These are phyloP conservation scores for Cucumis hystrix DNA, from an alignment of 306 rosid genomes.

Conservation along the genomic window DNA sequence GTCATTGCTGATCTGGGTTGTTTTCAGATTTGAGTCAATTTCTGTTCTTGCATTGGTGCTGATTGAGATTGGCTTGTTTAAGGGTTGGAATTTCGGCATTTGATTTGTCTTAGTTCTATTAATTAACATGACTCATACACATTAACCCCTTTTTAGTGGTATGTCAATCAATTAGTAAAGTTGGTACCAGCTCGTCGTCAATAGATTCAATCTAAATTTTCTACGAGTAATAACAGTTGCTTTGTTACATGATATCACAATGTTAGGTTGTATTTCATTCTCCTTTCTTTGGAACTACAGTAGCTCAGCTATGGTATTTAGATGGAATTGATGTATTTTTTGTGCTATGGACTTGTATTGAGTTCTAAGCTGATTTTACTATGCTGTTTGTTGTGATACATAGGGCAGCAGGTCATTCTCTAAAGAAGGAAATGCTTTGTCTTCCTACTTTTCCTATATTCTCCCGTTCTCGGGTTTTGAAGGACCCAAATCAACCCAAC, in stretches of 20 bases:
- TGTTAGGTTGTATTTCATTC: neutral
- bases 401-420: slow-evolving; percentile 39
- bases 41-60: neutral
- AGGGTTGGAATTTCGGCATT: neutral
- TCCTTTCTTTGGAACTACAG: neutral
- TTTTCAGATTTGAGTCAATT: neutral
- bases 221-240: neutral
- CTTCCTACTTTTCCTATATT: slow-evolving; percentile 58
- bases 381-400: neutral
- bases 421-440: slow-evolving; percentile 33
- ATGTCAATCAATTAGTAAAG: neutral
- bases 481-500: slow-evolving; percentile 34
- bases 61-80: neutral
- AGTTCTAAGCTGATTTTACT: neutral
- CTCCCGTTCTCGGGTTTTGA: slow-evolving; percentile 35
- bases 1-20: slow-evolving; percentile 10
- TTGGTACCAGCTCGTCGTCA: neutral
- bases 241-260: neutral
- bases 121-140: neutral
- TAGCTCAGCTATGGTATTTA: neutral
- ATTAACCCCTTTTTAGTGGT: neutral
- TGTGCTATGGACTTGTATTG: neutral
- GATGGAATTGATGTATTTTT: neutral
- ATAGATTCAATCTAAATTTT: neutral
- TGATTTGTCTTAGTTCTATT: neutral